phyloP scores from a whole-genome alignment of 495 filamentous ascomycete species.

The Penicillium subrubescens region DNA sequence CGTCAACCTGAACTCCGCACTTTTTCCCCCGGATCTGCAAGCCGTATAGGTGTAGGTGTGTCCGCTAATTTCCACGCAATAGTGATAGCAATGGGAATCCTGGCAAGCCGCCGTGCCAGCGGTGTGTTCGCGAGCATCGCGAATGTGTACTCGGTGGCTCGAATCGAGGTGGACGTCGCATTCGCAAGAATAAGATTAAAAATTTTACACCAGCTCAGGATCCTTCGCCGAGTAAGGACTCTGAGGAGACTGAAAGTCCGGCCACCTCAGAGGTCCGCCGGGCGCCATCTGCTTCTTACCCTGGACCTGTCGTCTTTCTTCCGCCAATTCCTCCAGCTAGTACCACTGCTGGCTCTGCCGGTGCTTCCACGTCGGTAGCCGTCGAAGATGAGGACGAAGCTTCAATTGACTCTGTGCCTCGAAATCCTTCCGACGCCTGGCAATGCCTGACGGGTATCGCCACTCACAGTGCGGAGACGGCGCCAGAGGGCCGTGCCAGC shows the following conservation, averaged over 20 bases:
- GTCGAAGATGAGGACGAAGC: constrained; percentile 45
- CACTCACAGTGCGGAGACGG: constrained; percentile 32
- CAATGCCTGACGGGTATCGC: constrained; percentile 48
- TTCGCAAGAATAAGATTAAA: constrained; percentile 54
- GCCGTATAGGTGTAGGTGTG: background rate
- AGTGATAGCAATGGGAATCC: constrained; percentile 51
- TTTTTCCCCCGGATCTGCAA: constrained; percentile 22
- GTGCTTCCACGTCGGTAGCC: constrained; percentile 23
- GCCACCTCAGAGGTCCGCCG: constrained; percentile 32
- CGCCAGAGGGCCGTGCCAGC: constrained; percentile 18
- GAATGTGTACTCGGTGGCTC: constrained; percentile 64
- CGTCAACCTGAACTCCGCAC: background rate
- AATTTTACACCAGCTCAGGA: constrained; percentile 37
- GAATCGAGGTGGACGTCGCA: constrained; percentile 63
- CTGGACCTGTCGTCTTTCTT: constrained; percentile 42
- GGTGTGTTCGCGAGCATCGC: constrained; percentile 58
- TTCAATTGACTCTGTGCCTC: constrained; percentile 45
- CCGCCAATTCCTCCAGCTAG: constrained; percentile 35
- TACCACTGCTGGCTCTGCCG: background rate
- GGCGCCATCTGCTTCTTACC: constrained; percentile 34
- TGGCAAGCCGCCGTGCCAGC: constrained; percentile 57
- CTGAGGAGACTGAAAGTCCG: constrained; percentile 33
- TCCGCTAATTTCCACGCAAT: constrained; percentile 22
- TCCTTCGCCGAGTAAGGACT: constrained; percentile 30
- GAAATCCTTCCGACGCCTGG: constrained; percentile 53